These are phyloP conservation scores for Fusarium multiceps DNA, from an alignment of 2,329 filamentous ascomycete species.

Conservation along the genomic window DNA sequence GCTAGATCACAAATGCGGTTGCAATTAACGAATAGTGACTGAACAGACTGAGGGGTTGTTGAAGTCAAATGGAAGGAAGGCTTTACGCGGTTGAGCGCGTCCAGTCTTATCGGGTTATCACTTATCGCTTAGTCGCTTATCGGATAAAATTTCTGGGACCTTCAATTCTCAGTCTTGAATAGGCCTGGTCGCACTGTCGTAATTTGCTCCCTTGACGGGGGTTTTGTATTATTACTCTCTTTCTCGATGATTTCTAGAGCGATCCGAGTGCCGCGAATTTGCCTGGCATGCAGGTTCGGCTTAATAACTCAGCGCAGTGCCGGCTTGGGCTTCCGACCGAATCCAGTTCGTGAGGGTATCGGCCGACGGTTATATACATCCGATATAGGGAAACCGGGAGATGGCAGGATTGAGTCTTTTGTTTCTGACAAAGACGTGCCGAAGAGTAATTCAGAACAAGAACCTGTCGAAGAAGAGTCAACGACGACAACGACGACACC, in stretches of 20 bases:
- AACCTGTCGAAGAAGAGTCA: neutral
- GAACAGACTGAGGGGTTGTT: constrained; percentile 18
- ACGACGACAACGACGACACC: neutral
- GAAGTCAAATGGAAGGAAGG: neutral
- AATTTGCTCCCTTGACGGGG: constrained; percentile 18
- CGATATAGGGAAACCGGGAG: constrained; percentile 34
- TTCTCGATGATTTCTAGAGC: constrained; percentile 53
- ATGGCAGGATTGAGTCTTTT: constrained; percentile 44
- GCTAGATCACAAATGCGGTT: neutral
- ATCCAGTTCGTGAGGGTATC: constrained; percentile 19
- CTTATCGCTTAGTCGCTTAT: constrained; percentile 44
- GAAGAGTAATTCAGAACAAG: neutral
- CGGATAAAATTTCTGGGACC: constrained; percentile 43
- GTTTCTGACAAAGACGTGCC: constrained; percentile 7
- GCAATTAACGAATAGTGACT: neutral
- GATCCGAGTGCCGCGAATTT: constrained; percentile 49
- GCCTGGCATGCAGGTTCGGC: constrained; percentile 50
- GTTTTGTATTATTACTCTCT: constrained; percentile 14
- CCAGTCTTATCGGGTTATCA: constrained; percentile 11
- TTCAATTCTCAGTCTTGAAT: constrained; percentile 1
- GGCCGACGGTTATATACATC: constrained; percentile 42
- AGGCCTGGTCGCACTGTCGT: constrained; percentile 20
- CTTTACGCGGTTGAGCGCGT: constrained; percentile 39
- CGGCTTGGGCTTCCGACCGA: constrained; percentile 15
- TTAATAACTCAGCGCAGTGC: constrained; percentile 45